Evolutionary conservation across 2,329 filamentous ascomycete genomes (phyloP).

Genomic region (Aspergillus hortae): DNA sequence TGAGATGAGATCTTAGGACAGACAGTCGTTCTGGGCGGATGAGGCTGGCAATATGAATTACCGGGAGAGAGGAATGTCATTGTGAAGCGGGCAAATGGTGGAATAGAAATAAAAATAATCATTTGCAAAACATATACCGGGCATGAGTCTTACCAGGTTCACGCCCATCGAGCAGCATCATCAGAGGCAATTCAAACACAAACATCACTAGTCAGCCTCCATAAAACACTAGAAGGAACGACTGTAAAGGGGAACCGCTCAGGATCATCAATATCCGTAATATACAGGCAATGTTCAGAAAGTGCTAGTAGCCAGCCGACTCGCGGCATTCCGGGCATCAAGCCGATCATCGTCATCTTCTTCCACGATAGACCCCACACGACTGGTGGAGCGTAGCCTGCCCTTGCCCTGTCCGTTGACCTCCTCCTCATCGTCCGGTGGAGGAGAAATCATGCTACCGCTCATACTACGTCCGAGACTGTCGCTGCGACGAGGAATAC

Average conservation of each 20-base stretch:
- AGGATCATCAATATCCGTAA: conserved; percentile 30
- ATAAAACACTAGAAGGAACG: conserved; percentile 5
- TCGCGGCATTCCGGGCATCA: conserved; percentile 93
- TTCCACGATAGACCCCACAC: conserved; percentile 41
- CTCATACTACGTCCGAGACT: conserved; percentile 74
- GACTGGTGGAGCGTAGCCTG: conserved; percentile 47
- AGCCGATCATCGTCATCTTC: conserved; percentile 85
- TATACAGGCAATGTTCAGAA: conserved; percentile 57
- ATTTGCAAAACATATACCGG: too few species aligned
- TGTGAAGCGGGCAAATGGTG: too few species aligned
- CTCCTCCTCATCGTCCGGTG: conserved; percentile 61
- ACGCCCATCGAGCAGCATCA: too few species aligned
- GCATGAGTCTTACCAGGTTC: too few species aligned
- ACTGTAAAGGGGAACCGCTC: conserved; percentile 29
- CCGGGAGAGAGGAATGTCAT: too few species aligned
- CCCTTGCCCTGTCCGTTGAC: conserved; percentile 43
- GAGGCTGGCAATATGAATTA: too few species aligned
- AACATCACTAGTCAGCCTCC: background rate
- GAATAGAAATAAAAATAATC: too few species aligned
- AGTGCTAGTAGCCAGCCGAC: conserved; percentile 87
- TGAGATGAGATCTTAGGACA: too few species aligned
- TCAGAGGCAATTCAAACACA: background rate
- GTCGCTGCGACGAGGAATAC: conserved; percentile 78
- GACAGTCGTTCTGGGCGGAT: too few species aligned
- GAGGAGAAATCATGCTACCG: conserved; percentile 63